phyloP scores from a whole-genome alignment of 306 rosid species.

The Oemleria cerasiformis region DNA sequence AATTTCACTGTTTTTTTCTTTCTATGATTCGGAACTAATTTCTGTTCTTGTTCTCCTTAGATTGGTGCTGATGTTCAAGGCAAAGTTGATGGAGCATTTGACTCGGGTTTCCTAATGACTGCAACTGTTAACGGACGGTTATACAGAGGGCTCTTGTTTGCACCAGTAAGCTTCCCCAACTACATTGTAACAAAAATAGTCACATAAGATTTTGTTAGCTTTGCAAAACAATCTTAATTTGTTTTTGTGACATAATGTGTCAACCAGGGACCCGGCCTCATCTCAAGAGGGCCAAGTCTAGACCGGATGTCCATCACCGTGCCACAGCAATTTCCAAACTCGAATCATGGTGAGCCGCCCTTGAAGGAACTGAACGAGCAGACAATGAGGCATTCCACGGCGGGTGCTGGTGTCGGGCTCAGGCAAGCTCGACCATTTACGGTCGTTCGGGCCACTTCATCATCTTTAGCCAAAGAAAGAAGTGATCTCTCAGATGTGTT shows the following conservation, averaged over 20 bases:
- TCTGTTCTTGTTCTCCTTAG: conserved; percentile 37
- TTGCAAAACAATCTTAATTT: not conserved
- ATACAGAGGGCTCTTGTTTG: conserved; percentile 78
- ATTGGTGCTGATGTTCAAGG: conserved; percentile 85
- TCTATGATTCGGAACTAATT: conserved; percentile 2
- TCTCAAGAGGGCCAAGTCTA: conserved; percentile 32
- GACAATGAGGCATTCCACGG: conserved; percentile 23
- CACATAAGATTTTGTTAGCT: not conserved
- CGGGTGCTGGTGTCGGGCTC: conserved; percentile 33
- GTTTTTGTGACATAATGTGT: conserved; percentile 3
- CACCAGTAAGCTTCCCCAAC: conserved; percentile 60
- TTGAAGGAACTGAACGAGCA: conserved; percentile 30
- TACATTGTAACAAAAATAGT: not conserved
- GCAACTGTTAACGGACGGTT: conserved; percentile 72
- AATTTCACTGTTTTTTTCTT: not conserved
- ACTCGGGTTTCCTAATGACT: conserved; percentile 80
- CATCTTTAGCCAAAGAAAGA: conserved; percentile 42
- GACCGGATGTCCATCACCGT: conserved; percentile 19
- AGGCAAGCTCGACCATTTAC: conserved; percentile 40
- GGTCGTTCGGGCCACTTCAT: conserved; percentile 32
- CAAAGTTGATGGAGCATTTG: conserved; percentile 81
- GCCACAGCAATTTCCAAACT: conserved; percentile 35
- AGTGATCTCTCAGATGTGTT: conserved; percentile 78
- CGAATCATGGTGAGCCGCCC: conserved; percentile 29
- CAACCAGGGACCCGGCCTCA: conserved; percentile 53